Conservation (phyloP, 768 basidiomycete genomes). For the Polyporus arcularius region DNA sequence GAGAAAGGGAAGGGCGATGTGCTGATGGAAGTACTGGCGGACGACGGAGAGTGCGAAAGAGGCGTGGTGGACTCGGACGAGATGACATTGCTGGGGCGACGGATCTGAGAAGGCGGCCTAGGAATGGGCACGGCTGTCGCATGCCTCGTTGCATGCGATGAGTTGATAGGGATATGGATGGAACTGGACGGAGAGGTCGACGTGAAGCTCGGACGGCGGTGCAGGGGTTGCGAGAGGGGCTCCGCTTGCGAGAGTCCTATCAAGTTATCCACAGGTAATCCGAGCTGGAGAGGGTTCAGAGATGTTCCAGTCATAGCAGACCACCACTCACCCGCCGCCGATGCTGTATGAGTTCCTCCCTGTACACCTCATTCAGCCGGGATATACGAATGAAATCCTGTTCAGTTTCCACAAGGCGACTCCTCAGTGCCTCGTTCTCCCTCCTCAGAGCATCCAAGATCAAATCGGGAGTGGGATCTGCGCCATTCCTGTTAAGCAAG, state of each 20-base stretch:
- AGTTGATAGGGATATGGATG: conserved; percentile 36
- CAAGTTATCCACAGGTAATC: conserved; percentile 76
- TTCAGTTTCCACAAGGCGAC: conserved; percentile 70
- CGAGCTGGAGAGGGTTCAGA: conserved; percentile 46
- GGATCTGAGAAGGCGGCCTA: conserved; percentile 64
- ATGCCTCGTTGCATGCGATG: conserved; percentile 32
- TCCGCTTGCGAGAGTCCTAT: conserved; percentile 70
- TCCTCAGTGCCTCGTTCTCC: conserved; percentile 78
- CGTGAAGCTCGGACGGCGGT: conserved; percentile 47
- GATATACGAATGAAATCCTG: conserved; percentile 74
- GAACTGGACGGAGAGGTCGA: conserved; percentile 51
- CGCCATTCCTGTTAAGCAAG: conserved; percentile 14
- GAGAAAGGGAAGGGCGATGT: conserved; percentile 69
- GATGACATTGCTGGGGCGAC: conserved; percentile 49
- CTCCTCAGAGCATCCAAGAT: conserved; percentile 75
- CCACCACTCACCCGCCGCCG: conserved; percentile 63
- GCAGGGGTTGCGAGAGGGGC: conserved; percentile 71
- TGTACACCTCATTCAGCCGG: conserved; percentile 78
- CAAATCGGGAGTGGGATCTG: conserved; percentile 46
- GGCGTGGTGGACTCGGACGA: conserved; percentile 58
- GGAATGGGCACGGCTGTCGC: conserved; percentile 75
- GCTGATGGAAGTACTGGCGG: conserved; percentile 63
- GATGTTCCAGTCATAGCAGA: not conserved
- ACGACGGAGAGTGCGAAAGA: conserved; percentile 63
- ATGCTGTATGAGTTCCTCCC: conserved; percentile 82